Evolutionary conservation across 352 stramenopile species (phyloP).

Genomic region (Phytophthora pini): DNA sequence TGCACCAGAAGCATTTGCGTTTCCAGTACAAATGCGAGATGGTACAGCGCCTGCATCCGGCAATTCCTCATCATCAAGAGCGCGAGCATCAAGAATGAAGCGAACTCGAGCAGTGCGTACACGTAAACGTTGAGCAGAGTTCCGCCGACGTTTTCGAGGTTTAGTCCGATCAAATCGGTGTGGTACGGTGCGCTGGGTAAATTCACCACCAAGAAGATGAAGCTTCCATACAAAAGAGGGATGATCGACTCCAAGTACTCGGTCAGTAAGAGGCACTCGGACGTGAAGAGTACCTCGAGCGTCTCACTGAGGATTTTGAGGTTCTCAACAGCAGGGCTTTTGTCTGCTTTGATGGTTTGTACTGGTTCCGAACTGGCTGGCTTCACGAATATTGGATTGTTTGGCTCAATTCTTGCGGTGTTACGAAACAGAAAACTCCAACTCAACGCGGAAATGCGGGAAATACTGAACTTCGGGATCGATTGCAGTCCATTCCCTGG

Average conservation of each 20-base stretch:
- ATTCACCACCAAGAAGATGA: constrained; percentile 27
- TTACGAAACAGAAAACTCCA: neutral
- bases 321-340: neutral
- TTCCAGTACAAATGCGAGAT: constrained; percentile 48
- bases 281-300: constrained; percentile 33
- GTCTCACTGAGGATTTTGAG: constrained; percentile 26
- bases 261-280: constrained; percentile 42
- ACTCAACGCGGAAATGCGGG: too few relatives aligned
- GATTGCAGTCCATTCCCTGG: constrained; percentile 12
- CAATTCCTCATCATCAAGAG: constrained; percentile 30
- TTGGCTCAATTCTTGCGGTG: constrained; percentile 9
- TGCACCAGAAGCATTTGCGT: constrained; percentile 31
- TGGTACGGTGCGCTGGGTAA: constrained; percentile 42
- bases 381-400: neutral
- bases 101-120: constrained; percentile 33
- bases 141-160: constrained; percentile 1
- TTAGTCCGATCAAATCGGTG: constrained; percentile 28
- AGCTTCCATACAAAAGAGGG: constrained; percentile 37
- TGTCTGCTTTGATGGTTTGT: neutral
- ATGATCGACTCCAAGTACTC: constrained; percentile 55
- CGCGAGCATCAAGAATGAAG: constrained; percentile 30
- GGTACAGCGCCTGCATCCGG: constrained; percentile 33
- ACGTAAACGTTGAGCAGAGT: constrained; percentile 23
- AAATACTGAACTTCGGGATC: too few relatives aligned
- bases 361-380: neutral